These are phyloP conservation scores for Delitschia confertaspora DNA, from an alignment of 495 filamentous ascomycete species.

Conservation along the genomic window DNA sequence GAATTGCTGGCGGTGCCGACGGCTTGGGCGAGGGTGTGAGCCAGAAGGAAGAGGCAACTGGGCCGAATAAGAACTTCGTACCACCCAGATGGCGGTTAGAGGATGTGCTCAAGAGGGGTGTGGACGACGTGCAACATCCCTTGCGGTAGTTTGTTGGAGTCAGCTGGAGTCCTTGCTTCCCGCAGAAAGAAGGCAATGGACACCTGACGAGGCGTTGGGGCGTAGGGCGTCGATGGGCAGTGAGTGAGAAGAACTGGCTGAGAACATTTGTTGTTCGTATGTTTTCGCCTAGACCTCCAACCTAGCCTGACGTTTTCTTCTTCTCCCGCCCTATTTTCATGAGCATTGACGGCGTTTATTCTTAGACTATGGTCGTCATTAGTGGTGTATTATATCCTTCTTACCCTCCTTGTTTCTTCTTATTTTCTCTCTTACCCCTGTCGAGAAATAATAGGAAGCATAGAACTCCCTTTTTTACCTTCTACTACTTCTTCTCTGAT, in stretches of 20 bases:
- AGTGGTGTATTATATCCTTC: no score
- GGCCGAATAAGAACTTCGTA: constrained; percentile 44
- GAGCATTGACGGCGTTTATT: no score
- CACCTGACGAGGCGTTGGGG: neutral
- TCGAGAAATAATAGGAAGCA: neutral
- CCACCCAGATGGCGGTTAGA: constrained; percentile 75
- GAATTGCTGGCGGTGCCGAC: constrained; percentile 77
- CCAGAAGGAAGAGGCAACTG: constrained; percentile 60
- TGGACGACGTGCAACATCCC: constrained; percentile 65
- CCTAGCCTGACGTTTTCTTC: no score
- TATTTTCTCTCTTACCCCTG: neutral
- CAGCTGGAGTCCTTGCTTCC: neutral
- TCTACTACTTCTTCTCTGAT: neutral
- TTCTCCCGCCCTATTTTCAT: no score
- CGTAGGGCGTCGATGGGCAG: neutral
- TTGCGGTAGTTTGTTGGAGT: constrained; percentile 42
- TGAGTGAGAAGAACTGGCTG: neutral
- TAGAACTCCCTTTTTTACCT: neutral
- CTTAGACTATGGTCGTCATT: no score
- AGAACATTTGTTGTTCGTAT: neutral
- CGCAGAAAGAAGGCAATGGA: neutral
- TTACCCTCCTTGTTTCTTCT: neutral
- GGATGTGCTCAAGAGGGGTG: constrained; percentile 70
- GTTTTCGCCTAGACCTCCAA: no score
- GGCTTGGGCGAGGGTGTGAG: constrained; percentile 60